Conservation (phyloP, 1,139 yeast genomes). For the Kodamaea sp. region DNA sequence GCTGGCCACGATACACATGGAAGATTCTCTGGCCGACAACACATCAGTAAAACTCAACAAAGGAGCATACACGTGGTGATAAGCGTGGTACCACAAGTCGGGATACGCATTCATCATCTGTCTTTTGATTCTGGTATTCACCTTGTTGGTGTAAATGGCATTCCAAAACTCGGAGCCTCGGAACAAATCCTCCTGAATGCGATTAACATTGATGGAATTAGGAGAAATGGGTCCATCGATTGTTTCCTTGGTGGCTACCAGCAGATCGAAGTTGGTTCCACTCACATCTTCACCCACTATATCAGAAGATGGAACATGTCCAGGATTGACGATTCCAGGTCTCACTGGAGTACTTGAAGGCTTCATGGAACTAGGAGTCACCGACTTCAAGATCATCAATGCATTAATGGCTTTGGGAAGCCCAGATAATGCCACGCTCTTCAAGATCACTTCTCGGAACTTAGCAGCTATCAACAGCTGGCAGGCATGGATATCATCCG, state of each 20-base stretch:
- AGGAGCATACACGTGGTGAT: constrained; percentile 77
- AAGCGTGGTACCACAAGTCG: constrained; percentile 75
- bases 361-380: constrained; percentile 56
- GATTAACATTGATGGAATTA: constrained; percentile 31
- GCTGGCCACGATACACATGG: constrained; percentile 74
- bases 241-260: constrained; percentile 29
- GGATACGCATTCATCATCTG: constrained; percentile 80
- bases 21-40: constrained; percentile 68
- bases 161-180: constrained; percentile 76
- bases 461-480: constrained; percentile 52
- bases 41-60: constrained; percentile 68
- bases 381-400: constrained; percentile 61
- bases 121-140: constrained; percentile 62
- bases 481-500: constrained; percentile 38
- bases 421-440: constrained; percentile 77
- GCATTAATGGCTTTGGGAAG: constrained; percentile 85
- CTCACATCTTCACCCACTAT: constrained; percentile 44
- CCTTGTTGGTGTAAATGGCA: constrained; percentile 67
- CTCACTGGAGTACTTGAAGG: constrained; percentile 34
- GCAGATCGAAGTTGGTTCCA: constrained; percentile 37
- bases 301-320: constrained; percentile 38
- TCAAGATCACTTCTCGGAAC: constrained; percentile 74
- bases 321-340: constrained; percentile 33
- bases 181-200: constrained; percentile 30
- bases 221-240: constrained; percentile 46